Percentiles rank a stretch among this genome's conserved stretches.
phyloP scores from a whole-genome alignment of 305 asterid genomes.

The Vinca major region DNA sequence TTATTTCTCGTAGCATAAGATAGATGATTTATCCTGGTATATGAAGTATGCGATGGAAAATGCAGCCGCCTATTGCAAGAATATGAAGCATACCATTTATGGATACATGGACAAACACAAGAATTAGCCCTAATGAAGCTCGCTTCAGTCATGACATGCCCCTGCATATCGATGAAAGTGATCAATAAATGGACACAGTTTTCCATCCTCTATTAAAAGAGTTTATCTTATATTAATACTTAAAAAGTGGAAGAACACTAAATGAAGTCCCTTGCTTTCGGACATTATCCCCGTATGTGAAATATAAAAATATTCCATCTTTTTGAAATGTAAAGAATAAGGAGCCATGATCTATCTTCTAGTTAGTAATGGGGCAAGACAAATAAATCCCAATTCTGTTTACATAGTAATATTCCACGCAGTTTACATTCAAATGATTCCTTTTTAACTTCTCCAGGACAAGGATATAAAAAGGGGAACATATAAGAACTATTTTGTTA shows the following conservation, averaged over 20 bases:
- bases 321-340: too few relatives aligned
- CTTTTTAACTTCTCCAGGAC: not conserved
- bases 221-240: not conserved
- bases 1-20: conserved; percentile 26
- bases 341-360: not conserved
- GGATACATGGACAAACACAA: conserved; percentile 23
- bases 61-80: conserved; percentile 28
- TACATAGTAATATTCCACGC: not conserved
- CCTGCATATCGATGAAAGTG: conserved; percentile 37
- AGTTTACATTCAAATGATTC: not conserved
- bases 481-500: not conserved
- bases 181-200: not conserved
- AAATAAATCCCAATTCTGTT: not conserved
- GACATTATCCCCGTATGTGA: not conserved
- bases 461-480: not conserved
- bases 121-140: conserved; percentile 31
- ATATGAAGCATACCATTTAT: conserved; percentile 27
- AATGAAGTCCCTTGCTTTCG: not conserved
- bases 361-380: not conserved
- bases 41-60: conserved; percentile 30
- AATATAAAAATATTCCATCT: not conserved
- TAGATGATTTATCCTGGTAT: conserved; percentile 27
- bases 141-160: conserved; percentile 37
- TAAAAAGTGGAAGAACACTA: not conserved
- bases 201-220: not conserved